Evolutionary conservation across 306 rosid genomes (phyloP).

Genomic region (Gleditsia sinensis): DNA sequence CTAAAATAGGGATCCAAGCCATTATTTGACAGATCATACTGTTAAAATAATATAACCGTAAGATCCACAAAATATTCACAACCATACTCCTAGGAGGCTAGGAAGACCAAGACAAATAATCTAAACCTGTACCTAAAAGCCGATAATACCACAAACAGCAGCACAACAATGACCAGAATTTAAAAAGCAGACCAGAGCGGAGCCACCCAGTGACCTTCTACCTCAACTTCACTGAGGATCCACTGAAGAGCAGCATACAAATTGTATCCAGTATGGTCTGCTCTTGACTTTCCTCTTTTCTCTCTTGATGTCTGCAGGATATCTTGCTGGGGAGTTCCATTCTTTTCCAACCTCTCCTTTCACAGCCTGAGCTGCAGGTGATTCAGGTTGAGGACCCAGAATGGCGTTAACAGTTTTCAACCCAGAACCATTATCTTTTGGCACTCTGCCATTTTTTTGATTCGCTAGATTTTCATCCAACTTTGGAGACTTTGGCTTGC

Average conservation of each 20-base stretch:
- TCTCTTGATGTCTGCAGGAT: constrained; percentile 65
- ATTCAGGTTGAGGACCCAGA: constrained; percentile 56
- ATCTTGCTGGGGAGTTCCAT: constrained; percentile 90
- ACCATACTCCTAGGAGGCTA: constrained; percentile 25
- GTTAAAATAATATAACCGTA: constrained; percentile 30
- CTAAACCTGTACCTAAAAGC: constrained; percentile 39
- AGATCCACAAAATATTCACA: constrained; percentile 45
- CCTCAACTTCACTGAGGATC: constrained; percentile 49
- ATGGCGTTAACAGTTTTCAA: constrained; percentile 56
- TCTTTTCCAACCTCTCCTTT: constrained; percentile 59
- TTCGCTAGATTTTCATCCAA: constrained; percentile 38
- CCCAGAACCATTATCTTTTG: constrained; percentile 37
- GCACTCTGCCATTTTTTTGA: constrained; percentile 41
- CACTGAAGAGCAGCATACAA: constrained; percentile 79
- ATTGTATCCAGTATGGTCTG: constrained; percentile 83
- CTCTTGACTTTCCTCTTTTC: constrained; percentile 76
- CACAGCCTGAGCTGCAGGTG: constrained; percentile 41
- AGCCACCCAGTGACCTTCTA: constrained; percentile 22
- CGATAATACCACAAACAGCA: constrained; percentile 12
- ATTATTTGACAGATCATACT: constrained; percentile 20
- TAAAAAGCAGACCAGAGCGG: constrained; percentile 21
- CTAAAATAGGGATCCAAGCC: constrained; percentile 13
- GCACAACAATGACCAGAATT: constrained; percentile 27
- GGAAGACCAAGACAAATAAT: constrained; percentile 17
- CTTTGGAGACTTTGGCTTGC: constrained; percentile 57